Base-by-base conservation (phyloP, 2,329 filamentous ascomycete genomes). In the Fusarium paranaense region DNA sequence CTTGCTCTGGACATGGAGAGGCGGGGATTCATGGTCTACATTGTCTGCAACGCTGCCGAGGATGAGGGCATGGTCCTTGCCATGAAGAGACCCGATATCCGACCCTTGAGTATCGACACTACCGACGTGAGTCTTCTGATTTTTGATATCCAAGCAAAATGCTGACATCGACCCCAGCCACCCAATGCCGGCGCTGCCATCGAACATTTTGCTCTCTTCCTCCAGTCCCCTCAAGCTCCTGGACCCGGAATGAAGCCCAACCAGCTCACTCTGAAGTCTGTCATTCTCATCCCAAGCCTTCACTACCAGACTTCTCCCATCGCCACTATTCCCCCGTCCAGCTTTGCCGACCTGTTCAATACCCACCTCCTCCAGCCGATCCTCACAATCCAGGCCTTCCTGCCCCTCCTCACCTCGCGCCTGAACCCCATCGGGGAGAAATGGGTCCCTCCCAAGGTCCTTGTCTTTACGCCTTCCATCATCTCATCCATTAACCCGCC, bases 351-450 rank as follows among this genome's bases (percentile, higher is more conserved):
- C 80, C 92, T 95, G 37, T 91, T 98, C 82, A 98, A 98, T 82
- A 96, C 95, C 18, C 95, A 97, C 79, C 89, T 99, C 14, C 89
- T 98, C 64, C 93, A 95, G 66, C 96, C 96, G 2, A 95, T 98
- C 75, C 89, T 97, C 62, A 95, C 94, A 6, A 92, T 95, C 42
- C 95, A 98, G 84, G 90, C 94, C 62, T 97, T 98, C 84, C 87
- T 98, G n/a, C 93, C 93, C 0, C 90, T 95, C 33, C 87, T 95
- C 62, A 93, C 90, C 5, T 87, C 87, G 13, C 87, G 90, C 62
- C 88, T 92, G 62, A 87, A 84, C 80, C 88, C 85, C 59, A 86
- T 85, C 61, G 83, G 84, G 62, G 85, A 87, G 73, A 83, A 89
- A 85, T 82, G 83, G 80, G 77, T 85, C 78, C 90, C 86, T 78